Evolutionary conservation across 2,329 filamentous ascomycete species (phyloP).

Genomic region (Fusarium anguioides): DNA sequence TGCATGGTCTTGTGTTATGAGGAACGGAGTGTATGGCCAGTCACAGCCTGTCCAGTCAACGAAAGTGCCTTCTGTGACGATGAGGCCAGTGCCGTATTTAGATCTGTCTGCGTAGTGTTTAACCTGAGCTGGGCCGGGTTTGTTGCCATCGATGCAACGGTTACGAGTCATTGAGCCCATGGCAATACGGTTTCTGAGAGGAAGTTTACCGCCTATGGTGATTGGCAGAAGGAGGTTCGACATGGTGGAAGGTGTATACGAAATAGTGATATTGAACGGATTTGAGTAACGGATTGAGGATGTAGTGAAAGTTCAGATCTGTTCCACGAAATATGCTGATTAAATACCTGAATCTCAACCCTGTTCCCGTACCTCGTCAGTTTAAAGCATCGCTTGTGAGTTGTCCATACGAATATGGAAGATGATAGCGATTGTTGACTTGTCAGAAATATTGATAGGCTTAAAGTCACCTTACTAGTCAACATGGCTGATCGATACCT

Average conservation of each 20-base stretch:
- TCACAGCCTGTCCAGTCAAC: slow-evolving; percentile 8
- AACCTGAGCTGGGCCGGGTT: background rate
- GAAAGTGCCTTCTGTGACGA: slow-evolving; percentile 6
- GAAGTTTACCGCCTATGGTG: background rate
- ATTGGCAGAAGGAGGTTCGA: slow-evolving; percentile 11
- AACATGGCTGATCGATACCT: rapidly evolving
- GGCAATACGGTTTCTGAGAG: slow-evolving; percentile 7
- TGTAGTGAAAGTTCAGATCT: too few species aligned
- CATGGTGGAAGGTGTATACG: background rate
- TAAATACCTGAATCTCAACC: background rate
- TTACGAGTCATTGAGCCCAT: slow-evolving; percentile 31
- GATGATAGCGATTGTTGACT: rapidly evolving
- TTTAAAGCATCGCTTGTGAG: too few species aligned
- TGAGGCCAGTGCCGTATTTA: background rate
- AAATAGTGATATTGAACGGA: too few species aligned
- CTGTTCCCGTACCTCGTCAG: too few species aligned
- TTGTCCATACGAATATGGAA: background rate
- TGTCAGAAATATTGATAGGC: rapidly evolving
- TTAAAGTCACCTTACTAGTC: rapidly evolving
- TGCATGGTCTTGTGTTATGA: background rate
- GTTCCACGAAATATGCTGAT: background rate
- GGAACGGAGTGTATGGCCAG: background rate
- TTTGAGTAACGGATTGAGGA: too few species aligned
- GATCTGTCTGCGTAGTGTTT: slow-evolving; percentile 17
- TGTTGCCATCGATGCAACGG: slow-evolving; percentile 13